Conservation (phyloP, 352 stramenopile genomes). For the Thraustochytrium sp. region DNA sequence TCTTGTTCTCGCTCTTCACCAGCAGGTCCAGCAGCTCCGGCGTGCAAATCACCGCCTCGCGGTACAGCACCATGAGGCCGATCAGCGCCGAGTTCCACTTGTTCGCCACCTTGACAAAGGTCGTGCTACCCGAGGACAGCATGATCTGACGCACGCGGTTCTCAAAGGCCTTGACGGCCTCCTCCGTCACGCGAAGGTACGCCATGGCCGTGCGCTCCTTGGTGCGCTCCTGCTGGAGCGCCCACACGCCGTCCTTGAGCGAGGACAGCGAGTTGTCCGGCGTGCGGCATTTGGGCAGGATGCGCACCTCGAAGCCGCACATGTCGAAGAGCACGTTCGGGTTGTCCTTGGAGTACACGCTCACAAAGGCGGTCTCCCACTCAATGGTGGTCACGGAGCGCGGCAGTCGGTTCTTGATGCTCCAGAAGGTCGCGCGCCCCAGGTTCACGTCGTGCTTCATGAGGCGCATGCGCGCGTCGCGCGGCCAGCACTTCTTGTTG, state of each 20-base stretch:
- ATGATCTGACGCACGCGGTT: slow-evolving; percentile 98
- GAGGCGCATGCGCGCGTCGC: slow-evolving; percentile 97
- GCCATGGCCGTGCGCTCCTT: slow-evolving; percentile 99
- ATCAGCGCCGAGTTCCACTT: slow-evolving; percentile 91
- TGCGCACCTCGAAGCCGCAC: slow-evolving; percentile 96
- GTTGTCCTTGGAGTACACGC: slow-evolving; percentile 99
- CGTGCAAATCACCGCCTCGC: slow-evolving; percentile 97
- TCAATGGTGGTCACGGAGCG: slow-evolving; percentile 97
- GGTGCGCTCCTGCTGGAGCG: slow-evolving; percentile 97
- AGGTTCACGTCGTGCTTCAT: slow-evolving; percentile 99
- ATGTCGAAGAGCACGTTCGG: slow-evolving; percentile 99
- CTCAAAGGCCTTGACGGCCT: slow-evolving; percentile 91
- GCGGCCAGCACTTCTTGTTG: slow-evolving; percentile 99
- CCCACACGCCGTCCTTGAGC: slow-evolving; percentile 98
- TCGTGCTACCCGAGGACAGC: slow-evolving; percentile 98
- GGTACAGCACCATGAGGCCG: slow-evolving; percentile 98
- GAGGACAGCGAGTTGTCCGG: slow-evolving; percentile 77
- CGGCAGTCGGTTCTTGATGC: slow-evolving; percentile 99
- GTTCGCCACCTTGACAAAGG: slow-evolving; percentile 99
- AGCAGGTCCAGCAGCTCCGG: slow-evolving; percentile 98
- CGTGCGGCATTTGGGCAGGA: slow-evolving; percentile 83
- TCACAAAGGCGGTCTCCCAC: slow-evolving; percentile 99
- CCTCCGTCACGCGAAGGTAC: slow-evolving; percentile 90
- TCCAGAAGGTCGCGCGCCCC: slow-evolving; percentile 97
- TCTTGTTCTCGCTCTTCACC: slow-evolving; percentile 99